Conservation (phyloP, 2,329 filamentous ascomycete species). For the Exutisphaerella laricina region DNA sequence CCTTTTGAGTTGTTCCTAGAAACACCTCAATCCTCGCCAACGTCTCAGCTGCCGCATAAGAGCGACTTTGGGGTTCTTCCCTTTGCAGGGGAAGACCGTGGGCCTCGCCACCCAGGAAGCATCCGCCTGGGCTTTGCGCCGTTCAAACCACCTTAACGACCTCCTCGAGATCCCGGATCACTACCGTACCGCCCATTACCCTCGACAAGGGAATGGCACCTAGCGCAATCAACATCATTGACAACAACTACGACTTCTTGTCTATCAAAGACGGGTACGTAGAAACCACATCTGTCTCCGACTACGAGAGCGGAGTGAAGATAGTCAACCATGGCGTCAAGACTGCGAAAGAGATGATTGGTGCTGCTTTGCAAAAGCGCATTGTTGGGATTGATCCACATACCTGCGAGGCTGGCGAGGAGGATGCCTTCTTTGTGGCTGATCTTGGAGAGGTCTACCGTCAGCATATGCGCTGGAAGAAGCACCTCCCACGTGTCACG, state of each 20-base stretch:
- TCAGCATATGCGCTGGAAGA: constrained; percentile 97
- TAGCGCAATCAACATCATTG: constrained; percentile 55
- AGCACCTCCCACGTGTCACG: constrained; percentile 83
- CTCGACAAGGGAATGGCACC: constrained; percentile 61
- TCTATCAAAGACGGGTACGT: constrained; percentile 34
- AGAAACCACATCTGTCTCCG: constrained; percentile 18
- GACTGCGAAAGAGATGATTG: constrained; percentile 72
- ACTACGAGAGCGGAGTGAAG: constrained; percentile 24
- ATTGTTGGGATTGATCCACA: constrained; percentile 81
- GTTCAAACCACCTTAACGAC: constrained; percentile 90
- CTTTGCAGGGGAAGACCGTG: constrained; percentile 99
- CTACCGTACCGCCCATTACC: constrained; percentile 12
- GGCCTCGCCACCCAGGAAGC: constrained; percentile 67
- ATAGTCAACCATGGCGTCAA: constrained; percentile 46
- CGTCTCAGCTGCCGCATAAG: constrained; percentile 99
- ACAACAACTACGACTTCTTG: constrained; percentile 33
- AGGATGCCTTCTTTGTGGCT: constrained; percentile 97
- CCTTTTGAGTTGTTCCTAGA: constrained; percentile 41
- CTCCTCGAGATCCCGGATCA: constrained; percentile 26
- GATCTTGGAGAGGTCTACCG: constrained; percentile 98
- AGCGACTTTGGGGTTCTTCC: constrained; percentile 97
- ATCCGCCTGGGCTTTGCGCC: constrained; percentile 83
- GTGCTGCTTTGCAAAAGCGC: constrained; percentile 77
- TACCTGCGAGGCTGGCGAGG: constrained; percentile 81
- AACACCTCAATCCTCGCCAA: constrained; percentile 52